These are phyloP conservation scores for Acrodontium crateriforme DNA, from an alignment of 2,329 filamentous ascomycete genomes.

Conservation along the genomic window DNA sequence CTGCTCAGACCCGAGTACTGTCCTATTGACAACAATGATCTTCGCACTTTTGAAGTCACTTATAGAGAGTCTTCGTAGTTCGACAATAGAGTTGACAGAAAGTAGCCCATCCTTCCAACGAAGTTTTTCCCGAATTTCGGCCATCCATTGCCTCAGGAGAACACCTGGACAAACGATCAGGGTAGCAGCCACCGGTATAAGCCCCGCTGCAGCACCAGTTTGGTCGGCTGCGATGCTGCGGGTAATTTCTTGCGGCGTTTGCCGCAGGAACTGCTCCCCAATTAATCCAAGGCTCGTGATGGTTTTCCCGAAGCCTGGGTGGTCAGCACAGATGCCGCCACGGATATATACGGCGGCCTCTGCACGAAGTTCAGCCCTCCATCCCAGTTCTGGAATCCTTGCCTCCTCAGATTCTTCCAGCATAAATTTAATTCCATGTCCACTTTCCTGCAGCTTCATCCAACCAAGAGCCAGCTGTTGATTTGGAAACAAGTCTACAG, in stretches of 20 bases:
- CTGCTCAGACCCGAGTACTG: constrained; percentile 29
- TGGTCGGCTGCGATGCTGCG: neutral
- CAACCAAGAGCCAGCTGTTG: constrained; percentile 44
- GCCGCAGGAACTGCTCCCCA: constrained; percentile 29
- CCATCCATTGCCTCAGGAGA: constrained; percentile 44
- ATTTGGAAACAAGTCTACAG: constrained; percentile 31
- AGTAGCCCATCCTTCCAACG: constrained; percentile 31
- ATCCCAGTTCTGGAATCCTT: constrained; percentile 29
- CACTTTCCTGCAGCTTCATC: constrained; percentile 44
- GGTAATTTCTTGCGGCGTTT: constrained; percentile 1
- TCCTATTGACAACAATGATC: constrained; percentile 43
- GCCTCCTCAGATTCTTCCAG: constrained; percentile 46
- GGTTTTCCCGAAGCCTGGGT: constrained; percentile 56
- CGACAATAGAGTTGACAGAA: constrained; percentile 25
- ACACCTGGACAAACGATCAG: constrained; percentile 44
- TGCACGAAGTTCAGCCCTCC: constrained; percentile 44
- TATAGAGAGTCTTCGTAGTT: constrained; percentile 31
- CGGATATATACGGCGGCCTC: constrained; percentile 28
- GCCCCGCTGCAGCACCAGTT: constrained; percentile 5
- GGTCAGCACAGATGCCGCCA: constrained; percentile 50
- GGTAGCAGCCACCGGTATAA: constrained; percentile 40
- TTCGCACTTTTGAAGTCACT: constrained; percentile 33
- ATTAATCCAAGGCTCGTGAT: constrained; percentile 45
- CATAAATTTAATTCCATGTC: constrained; percentile 27
- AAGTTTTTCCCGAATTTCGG: constrained; percentile 34